These are phyloP conservation scores for Umbelopsis ramanniana DNA, from an alignment of 192 early-diverging fungal genomes.

Conservation along the genomic window DNA sequence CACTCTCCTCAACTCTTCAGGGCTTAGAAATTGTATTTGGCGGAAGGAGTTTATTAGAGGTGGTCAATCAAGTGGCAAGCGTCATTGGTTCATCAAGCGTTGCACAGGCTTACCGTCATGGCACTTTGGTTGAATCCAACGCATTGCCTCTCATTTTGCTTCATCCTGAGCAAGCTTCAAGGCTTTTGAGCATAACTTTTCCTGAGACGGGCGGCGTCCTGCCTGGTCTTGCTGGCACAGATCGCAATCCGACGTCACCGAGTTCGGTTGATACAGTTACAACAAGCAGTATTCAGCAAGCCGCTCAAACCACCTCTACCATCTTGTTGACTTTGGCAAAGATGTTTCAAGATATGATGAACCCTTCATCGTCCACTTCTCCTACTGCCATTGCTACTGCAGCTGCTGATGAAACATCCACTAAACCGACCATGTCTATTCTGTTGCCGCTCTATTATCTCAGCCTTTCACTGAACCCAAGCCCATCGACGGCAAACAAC, in stretches of 20 bases:
- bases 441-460: conserved; percentile 86
- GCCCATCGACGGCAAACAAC: conserved; percentile 91
- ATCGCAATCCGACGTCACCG: neutral
- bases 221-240: conserved; percentile 60
- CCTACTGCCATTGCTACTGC: conserved; percentile 44
- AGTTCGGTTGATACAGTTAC: conserved; percentile 28
- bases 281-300: conserved; percentile 47
- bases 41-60: conserved; percentile 48
- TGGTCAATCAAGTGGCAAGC: conserved; percentile 50
- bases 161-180: conserved; percentile 64
- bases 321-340: conserved; percentile 87
- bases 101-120: conserved; percentile 31
- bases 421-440: conserved; percentile 60
- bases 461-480: conserved; percentile 76
- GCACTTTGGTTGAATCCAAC: conserved; percentile 27
- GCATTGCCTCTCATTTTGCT: conserved; percentile 62
- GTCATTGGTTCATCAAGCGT: conserved; percentile 37
- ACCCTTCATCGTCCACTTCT: conserved; percentile 31
- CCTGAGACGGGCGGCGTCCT: conserved; percentile 66
- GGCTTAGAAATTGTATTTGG: conserved; percentile 76
- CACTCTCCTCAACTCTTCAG: neutral
- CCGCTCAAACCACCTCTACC: conserved; percentile 66
- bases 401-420: conserved; percentile 49
- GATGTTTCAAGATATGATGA: conserved; percentile 80
- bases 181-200: conserved; percentile 60